Conservation (phyloP, 805 yeast genomes). For the Schizosaccharomyces pombe region DNA sequence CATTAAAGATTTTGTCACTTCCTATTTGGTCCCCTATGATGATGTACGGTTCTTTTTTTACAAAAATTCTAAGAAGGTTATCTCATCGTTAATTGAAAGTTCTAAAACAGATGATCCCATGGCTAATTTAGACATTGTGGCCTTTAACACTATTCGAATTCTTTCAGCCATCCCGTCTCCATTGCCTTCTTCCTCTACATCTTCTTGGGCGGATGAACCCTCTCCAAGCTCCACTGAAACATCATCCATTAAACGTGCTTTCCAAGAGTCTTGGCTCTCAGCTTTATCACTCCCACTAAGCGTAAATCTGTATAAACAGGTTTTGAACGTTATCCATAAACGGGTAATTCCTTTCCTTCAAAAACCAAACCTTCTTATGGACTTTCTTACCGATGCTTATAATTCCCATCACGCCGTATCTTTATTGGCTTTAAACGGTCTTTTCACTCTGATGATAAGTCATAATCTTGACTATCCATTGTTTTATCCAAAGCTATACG, state of each 20-base stretch:
- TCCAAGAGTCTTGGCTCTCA: slow-evolving; percentile 46
- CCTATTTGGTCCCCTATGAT: slow-evolving; percentile 34
- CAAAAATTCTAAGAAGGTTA: slow-evolving; percentile 16
- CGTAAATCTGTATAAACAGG: slow-evolving; percentile 38
- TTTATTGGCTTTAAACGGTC: slow-evolving; percentile 62
- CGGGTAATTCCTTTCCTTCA: slow-evolving; percentile 59
- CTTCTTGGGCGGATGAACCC: background rate
- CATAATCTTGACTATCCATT: slow-evolving; percentile 80
- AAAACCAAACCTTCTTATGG: slow-evolving; percentile 71
- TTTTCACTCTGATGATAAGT: slow-evolving; percentile 60
- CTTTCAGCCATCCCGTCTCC: background rate
- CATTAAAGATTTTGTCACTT: slow-evolving; percentile 31
- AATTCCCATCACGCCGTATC: slow-evolving; percentile 38
- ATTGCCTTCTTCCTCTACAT: background rate
- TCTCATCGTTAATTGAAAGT: background rate
- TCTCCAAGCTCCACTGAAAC: background rate
- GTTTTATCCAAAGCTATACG: slow-evolving; percentile 62
- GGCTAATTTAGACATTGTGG: background rate
- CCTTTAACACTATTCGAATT: background rate
- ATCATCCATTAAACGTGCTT: slow-evolving; percentile 17
- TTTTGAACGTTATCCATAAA: slow-evolving; percentile 53
- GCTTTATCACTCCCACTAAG: slow-evolving; percentile 29
- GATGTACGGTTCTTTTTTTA: slow-evolving; percentile 63
- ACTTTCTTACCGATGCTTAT: slow-evolving; percentile 73
- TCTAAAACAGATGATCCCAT: background rate